A percentile compares a stretch with the other conserved stretches of the same genome.
Evolutionary conservation across 2,329 filamentous ascomycete species (phyloP).

Genomic region (Xylariaceae sp.): DNA sequence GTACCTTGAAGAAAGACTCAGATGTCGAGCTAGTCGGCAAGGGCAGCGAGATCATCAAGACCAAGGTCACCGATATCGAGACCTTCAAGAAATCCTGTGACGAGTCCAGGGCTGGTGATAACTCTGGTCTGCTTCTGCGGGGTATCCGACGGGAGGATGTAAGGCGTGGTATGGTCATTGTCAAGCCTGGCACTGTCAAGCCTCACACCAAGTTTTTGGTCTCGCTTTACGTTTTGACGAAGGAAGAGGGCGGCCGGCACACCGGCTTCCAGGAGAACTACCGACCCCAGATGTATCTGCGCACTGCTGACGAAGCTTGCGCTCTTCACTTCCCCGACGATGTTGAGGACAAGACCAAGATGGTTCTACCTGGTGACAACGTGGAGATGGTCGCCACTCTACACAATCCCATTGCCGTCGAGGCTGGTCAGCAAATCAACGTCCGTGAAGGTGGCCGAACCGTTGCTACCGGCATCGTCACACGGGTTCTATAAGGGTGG

Average conservation of each 20-base stretch:
- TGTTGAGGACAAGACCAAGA: conserved; percentile 68
- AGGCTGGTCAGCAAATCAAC: conserved; percentile 95
- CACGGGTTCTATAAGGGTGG: conserved; percentile 66
- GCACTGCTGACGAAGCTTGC: conserved; percentile 82
- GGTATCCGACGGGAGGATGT: conserved; percentile 96
- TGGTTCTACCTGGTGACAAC: conserved; percentile 98
- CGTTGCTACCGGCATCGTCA: conserved; percentile 81
- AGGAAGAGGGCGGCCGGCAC: conserved; percentile 97
- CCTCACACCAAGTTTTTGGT: conserved; percentile 89
- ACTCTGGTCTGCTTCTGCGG: conserved; percentile 95
- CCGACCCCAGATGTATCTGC: conserved; percentile 93
- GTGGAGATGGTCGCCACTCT: conserved; percentile 93
- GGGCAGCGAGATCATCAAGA: conserved; percentile 81
- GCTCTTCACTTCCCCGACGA: conserved; percentile 86
- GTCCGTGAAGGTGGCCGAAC: conserved; percentile 94
- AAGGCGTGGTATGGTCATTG: conserved; percentile 90
- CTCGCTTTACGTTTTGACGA: conserved; percentile 95
- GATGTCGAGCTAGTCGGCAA: conserved; percentile 96
- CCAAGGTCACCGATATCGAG: conserved; percentile 99
- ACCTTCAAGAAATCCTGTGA: conserved; percentile 99
- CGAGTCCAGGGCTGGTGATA: conserved; percentile 93
- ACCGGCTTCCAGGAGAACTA: conserved; percentile 96
- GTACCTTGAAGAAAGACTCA: conserved; percentile 86
- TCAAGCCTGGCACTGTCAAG: conserved; percentile 80
- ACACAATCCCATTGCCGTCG: conserved; percentile 82